These are phyloP conservation scores for Aspergillus indologenus DNA, from an alignment of 495 filamentous ascomycete species.

Conservation along the genomic window DNA sequence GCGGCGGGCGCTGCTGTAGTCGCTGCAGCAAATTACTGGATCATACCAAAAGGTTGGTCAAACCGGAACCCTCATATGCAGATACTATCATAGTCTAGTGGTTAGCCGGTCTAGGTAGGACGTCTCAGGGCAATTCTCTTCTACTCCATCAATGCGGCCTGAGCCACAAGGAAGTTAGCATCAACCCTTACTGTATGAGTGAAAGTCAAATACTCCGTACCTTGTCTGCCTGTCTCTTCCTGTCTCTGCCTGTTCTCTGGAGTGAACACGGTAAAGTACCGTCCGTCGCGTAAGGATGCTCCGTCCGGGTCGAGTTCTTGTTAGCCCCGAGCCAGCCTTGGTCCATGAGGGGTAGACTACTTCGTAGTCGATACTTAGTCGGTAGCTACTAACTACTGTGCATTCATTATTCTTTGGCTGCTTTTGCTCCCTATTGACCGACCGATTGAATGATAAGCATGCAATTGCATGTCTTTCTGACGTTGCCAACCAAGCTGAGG, in stretches of 20 bases:
- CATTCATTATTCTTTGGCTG: background rate
- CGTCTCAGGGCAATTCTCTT: background rate
- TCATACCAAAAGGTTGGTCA: conserved; percentile 4
- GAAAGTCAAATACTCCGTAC: conserved; percentile 18
- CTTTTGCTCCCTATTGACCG: background rate
- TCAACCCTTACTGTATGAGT: conserved; percentile 25
- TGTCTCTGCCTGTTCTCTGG: background rate
- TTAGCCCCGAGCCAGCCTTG: conserved; percentile 6
- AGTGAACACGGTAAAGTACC: background rate
- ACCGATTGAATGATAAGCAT: conserved; percentile 5
- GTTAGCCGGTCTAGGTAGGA: background rate
- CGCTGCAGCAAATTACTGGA: conserved; percentile 9
- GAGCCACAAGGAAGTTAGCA: conserved; percentile 10
- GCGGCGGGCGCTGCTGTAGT: background rate
- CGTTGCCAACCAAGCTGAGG: conserved; percentile 16
- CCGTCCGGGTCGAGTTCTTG: background rate
- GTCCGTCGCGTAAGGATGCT: background rate
- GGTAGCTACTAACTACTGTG: background rate
- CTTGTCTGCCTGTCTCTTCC: background rate
- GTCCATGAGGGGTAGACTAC: conserved; percentile 6
- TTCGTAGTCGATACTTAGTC: too few relatives aligned
- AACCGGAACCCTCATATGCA: background rate
- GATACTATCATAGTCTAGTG: background rate
- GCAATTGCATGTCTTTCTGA: conserved; percentile 7
- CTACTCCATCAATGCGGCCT: conserved; percentile 15